Percentiles rank a stretch among this genome's conserved stretches.
These are phyloP conservation scores for Drechmeria coniospora DNA, from an alignment of 2,329 filamentous ascomycete genomes.

Conservation along the genomic window DNA sequence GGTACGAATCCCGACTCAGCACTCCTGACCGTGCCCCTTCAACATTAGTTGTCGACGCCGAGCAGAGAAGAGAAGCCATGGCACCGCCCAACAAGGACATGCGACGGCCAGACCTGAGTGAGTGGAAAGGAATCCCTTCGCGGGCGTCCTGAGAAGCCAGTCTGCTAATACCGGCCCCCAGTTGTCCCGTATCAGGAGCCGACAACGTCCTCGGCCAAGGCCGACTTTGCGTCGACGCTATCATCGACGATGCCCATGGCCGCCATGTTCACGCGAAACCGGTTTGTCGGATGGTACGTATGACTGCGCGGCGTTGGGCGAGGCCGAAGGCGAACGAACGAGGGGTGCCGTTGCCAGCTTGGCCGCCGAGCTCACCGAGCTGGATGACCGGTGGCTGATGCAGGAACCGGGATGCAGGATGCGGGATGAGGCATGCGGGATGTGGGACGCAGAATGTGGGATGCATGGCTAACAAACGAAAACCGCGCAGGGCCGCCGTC, in stretches of 20 bases:
- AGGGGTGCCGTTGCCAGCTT: too few relatives aligned
- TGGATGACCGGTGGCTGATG: background rate
- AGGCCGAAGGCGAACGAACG: background rate
- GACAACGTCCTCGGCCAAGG: conserved; percentile 41
- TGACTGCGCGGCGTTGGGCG: background rate
- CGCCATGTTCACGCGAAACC: conserved; percentile 85
- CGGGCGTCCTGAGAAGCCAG: background rate
- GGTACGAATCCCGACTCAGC: too few relatives aligned
- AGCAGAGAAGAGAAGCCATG: too few relatives aligned
- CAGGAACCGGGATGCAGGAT: background rate
- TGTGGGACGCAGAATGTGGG: background rate
- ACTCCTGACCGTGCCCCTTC: too few relatives aligned
- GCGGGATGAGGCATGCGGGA: background rate
- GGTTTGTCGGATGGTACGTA: conserved; percentile 52
- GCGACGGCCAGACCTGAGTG: conserved; percentile 28
- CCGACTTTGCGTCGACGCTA: conserved; percentile 58
- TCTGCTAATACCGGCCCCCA: conserved; percentile 20
- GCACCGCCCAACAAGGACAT: conserved; percentile 26
- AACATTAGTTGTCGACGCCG: too few relatives aligned
- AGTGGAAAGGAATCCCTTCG: conserved; percentile 5
- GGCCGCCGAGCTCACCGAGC: background rate
- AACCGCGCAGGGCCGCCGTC: conserved; percentile 45
- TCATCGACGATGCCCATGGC: conserved; percentile 84
- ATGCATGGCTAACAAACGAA: conserved; percentile 3
- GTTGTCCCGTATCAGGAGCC: conserved; percentile 83